Evolutionary conservation across 1,139 yeast species (phyloP).

Genomic region (Suhomyces anneliseae): DNA sequence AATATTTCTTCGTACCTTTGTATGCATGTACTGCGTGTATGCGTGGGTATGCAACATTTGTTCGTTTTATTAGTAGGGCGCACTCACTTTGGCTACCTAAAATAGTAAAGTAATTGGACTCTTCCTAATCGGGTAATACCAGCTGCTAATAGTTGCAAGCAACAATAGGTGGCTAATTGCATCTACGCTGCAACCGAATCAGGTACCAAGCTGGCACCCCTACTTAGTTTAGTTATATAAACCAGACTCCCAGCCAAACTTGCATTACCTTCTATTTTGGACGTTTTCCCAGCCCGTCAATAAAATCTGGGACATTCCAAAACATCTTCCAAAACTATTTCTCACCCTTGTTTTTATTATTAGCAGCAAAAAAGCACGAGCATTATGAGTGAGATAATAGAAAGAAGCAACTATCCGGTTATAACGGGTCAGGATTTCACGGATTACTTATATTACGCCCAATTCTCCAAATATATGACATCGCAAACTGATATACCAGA

Average conservation of each 20-base stretch:
- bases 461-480: conserved; percentile 1
- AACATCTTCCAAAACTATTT: not conserved
- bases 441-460: conserved; percentile 10
- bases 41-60: too few relatives aligned
- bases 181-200: not conserved
- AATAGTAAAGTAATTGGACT: not conserved
- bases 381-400: not conserved
- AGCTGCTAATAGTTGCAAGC: not conserved
- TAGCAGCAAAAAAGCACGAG: too few relatives aligned
- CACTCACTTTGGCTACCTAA: not conserved
- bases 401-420: not conserved
- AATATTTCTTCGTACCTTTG: not conserved
- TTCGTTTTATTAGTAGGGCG: too few relatives aligned
- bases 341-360: not conserved
- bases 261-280: not conserved
- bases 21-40: not conserved
- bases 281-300: not conserved
- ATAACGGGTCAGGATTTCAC: conserved; percentile 5
- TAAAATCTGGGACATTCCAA: not conserved
- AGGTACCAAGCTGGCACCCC: not conserved
- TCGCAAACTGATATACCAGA: not conserved
- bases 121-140: not conserved
- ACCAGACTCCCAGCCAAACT: not conserved
- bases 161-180: not conserved
- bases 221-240: not conserved